A percentile compares a stretch with the other conserved stretches of the same genome.
phyloP scores from a whole-genome alignment of 805 yeast species.

The Candida sakaeoensis region DNA sequence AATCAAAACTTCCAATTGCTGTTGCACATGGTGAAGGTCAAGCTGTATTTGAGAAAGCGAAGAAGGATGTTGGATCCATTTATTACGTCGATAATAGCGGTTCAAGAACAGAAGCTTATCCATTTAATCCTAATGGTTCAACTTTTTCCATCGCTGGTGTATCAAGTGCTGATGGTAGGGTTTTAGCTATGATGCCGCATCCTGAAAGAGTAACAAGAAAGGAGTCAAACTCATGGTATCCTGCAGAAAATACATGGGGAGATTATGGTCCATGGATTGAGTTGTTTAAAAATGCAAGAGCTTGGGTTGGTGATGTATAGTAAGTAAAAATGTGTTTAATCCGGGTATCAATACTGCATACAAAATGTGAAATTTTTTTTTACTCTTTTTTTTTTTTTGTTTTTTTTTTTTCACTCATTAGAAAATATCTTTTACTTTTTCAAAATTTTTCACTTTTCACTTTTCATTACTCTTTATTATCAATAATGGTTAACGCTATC shows the following conservation, averaged over 20 bases:
- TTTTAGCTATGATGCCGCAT: conserved; percentile 98
- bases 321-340: neutral
- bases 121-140: conserved; percentile 96
- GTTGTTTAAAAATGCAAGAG: conserved; percentile 87
- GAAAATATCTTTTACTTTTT: too few species aligned
- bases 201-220: conserved; percentile 92
- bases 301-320: conserved; percentile 66
- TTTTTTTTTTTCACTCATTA: neutral
- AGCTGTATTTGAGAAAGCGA: conserved; percentile 59
- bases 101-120: conserved; percentile 73
- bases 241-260: conserved; percentile 62
- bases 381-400: neutral
- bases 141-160: conserved; percentile 92
- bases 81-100: conserved; percentile 93
- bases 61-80: conserved; percentile 59
- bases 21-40: conserved; percentile 99
- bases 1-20: conserved; percentile 92
- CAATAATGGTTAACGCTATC: conserved; percentile 43
- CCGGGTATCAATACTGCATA: conserved; percentile 2
- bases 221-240: conserved; percentile 91
- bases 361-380: neutral
- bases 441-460: conserved; percentile 2
- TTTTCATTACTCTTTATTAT: neutral
- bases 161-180: conserved; percentile 87
- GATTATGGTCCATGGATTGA: conserved; percentile 94